A percentile compares a stretch with the other conserved stretches of the same genome.
Conservation (phyloP, 176 grass and related monocot genomes). For the Carex littledalei region DNA sequence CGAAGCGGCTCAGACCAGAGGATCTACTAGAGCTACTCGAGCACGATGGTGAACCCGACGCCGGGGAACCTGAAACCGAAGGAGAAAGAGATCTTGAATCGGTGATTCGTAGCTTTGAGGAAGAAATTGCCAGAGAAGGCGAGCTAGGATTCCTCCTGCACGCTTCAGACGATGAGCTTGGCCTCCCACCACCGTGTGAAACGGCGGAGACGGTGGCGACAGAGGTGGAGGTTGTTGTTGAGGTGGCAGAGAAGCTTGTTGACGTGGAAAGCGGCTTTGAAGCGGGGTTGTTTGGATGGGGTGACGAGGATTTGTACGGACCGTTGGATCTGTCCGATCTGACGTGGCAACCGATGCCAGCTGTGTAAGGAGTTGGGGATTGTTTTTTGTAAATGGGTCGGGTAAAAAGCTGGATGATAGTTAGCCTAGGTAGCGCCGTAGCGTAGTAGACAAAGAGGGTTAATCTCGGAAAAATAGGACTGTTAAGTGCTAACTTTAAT, state of each 20-base stretch:
- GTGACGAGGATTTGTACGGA: not conserved
- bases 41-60: constrained; percentile 19
- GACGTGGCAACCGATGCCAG: constrained; percentile 2
- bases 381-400: not conserved
- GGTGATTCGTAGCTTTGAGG: constrained; percentile 65
- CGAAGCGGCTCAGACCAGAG: constrained; percentile 31
- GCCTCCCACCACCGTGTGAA: constrained; percentile 43
- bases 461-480: constrained; percentile 13
- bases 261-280: constrained; percentile 12
- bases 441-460: not conserved
- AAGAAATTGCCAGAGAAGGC: constrained; percentile 49
- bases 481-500: constrained; percentile 10
- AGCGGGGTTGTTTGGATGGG: not conserved
- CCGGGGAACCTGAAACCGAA: not conserved
- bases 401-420: not conserved
- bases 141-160: constrained; percentile 59
- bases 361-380: not conserved
- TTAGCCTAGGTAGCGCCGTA: not conserved
- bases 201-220: not conserved
- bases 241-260: constrained; percentile 14
- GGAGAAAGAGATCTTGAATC: constrained; percentile 44
- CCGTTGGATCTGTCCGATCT: constrained; percentile 13
- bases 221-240: constrained; percentile 7
- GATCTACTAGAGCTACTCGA: constrained; percentile 64
- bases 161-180: constrained; percentile 87